Evolutionary conservation across 306 rosid genomes (phyloP), one percentile per base, ranked within the genome.

Genomic region (Pueraria montana): DNA sequence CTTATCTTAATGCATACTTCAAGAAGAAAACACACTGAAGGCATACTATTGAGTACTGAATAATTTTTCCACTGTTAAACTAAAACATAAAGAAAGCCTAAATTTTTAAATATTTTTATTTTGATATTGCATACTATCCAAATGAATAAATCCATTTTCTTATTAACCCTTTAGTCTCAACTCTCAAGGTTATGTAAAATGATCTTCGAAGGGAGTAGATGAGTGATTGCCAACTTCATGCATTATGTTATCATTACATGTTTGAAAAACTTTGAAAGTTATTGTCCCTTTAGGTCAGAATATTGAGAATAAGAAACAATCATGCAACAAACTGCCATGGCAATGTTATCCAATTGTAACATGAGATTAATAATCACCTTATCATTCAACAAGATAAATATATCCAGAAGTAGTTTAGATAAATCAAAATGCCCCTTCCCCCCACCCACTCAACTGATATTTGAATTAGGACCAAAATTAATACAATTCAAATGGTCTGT

Each of bases 11-110:
- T 24, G 27, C 30, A 9, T 23, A 40, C 53, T 38, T 53, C 59
- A 53, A n/a, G 24, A 53, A 53, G 48, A 79, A 79, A 79, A 53
- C 23, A 68, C 38, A 50, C 43, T 23, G 20, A 52, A 66, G 43
- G 32, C n/a, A 34, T 50, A 64, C 10, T 7, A 8, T 16, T 48
- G 20, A 17, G 32, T 30, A 18, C 21, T 49, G 21, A 17, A 50
- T 32, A 20, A 7, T 13, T 36, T 21, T 65, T 74, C 67, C 40
- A 66, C 17, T 50, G 6, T 13, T 79, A 34, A 34, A 66, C 67
- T 23, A 66, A 79, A 79, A 65, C 40, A 66, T 50, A 50, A 78
- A 66, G n/a, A 52, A 52, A n/a, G 58, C 6, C 45, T 43, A 52
- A 36, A 48, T 50, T 65, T 50, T 30, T 11, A 38, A 67, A 53